Conservation (phyloP, 2,329 filamentous ascomycete genomes). For the Monosporascus sp. region DNA sequence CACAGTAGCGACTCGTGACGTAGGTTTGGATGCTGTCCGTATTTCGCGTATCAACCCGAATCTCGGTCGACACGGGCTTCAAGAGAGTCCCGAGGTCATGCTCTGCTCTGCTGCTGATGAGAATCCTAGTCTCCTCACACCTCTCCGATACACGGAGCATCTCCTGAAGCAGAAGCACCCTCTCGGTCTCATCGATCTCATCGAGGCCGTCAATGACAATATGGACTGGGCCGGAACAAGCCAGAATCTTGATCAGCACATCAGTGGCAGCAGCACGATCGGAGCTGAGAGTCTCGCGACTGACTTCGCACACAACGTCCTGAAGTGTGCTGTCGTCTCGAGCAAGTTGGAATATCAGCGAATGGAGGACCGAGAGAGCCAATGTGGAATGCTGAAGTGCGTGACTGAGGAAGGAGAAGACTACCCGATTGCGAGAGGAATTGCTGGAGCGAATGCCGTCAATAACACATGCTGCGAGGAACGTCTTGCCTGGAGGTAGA, state of each 20-base stretch:
- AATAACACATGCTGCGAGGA: slow-evolving; percentile 7
- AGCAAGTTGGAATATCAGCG: slow-evolving; percentile 14
- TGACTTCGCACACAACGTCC: slow-evolving; percentile 13
- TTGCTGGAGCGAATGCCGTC: neutral
- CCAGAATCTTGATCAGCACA: slow-evolving; percentile 17
- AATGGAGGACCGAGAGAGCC: slow-evolving; percentile 12
- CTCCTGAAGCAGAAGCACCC: slow-evolving; percentile 7
- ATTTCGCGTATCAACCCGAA: too few relatives aligned
- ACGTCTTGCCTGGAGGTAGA: slow-evolving; percentile 14
- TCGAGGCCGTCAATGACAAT: slow-evolving; percentile 26
- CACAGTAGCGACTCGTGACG: neutral
- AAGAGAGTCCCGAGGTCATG: slow-evolving; percentile 16
- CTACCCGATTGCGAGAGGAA: neutral
- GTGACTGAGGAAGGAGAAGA: slow-evolving; percentile 14
- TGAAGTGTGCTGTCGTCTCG: slow-evolving; percentile 14
- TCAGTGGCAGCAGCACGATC: slow-evolving; percentile 16
- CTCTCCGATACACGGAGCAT: slow-evolving; percentile 7
- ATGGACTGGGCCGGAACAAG: slow-evolving; percentile 12
- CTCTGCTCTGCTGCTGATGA: slow-evolving; percentile 21
- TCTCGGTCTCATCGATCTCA: slow-evolving; percentile 18
- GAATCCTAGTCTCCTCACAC: slow-evolving; percentile 10
- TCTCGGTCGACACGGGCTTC: neutral
- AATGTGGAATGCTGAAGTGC: slow-evolving; percentile 2
- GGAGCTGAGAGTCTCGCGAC: slow-evolving; percentile 9
- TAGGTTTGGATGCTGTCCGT: neutral